Evolutionary conservation across 352 stramenopile genomes (phyloP).

Genomic region (Phytophthora pinifolia): DNA sequence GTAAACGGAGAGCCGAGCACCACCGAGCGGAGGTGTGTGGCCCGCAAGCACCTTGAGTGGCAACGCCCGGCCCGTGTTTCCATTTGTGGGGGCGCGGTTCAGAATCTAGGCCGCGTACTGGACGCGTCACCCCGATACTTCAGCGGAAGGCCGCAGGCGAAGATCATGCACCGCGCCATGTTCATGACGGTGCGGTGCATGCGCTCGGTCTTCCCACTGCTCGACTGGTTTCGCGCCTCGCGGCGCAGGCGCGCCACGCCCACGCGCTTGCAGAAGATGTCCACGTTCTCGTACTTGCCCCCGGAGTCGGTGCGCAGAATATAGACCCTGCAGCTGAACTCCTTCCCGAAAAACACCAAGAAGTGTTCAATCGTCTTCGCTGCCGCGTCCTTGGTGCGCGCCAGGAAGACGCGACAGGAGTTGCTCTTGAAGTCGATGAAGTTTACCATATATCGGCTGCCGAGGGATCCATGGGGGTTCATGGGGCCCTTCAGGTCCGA

Average conservation of each 20-base stretch:
- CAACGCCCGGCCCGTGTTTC: conserved; percentile 4
- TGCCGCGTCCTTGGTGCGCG: conserved; percentile 12
- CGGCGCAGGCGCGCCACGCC: conserved; percentile 22
- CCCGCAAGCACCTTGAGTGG: conserved; percentile 9
- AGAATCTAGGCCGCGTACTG: conserved; percentile 35
- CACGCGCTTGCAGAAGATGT: conserved; percentile 26
- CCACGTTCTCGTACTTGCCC: conserved; percentile 26
- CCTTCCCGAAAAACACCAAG: conserved; percentile 4
- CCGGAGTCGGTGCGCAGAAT: conserved; percentile 16
- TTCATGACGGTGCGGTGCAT: conserved; percentile 16
- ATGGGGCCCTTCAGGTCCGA: conserved; percentile 8
- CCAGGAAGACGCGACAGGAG: conserved; percentile 16
- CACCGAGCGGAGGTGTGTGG: conserved; percentile 1
- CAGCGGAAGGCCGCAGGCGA: conserved; percentile 25
- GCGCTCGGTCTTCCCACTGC: conserved; percentile 33
- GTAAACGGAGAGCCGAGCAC: conserved; percentile 8
- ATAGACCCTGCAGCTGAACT: conserved; percentile 1
- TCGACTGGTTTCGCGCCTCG: conserved; percentile 22
- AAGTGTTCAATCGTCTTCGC: conserved; percentile 13
- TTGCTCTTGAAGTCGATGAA: conserved; percentile 17
- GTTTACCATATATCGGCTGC: conserved; percentile 19
- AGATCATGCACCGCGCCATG: conserved; percentile 31
- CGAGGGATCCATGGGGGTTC: conserved; percentile 1
- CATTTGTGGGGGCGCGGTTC: conserved; percentile 17
- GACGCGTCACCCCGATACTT: conserved; percentile 22